phyloP scores from a whole-genome alignment of 2,329 filamentous ascomycete genomes.

The Cryphonectria japonica region DNA sequence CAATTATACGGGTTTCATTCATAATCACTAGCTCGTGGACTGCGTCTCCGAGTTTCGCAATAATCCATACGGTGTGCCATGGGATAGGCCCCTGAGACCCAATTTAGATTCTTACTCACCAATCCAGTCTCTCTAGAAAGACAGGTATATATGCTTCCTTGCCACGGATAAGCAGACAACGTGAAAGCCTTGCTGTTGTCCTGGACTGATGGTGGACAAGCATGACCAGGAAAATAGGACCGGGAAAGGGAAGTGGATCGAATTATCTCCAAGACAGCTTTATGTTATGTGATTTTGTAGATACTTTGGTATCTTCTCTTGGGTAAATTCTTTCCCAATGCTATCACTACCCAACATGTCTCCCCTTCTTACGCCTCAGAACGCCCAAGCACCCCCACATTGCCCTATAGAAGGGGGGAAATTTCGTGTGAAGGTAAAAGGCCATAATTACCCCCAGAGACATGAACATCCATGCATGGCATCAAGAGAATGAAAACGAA shows the following conservation, averaged over 20 bases:
- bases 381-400: conserved; percentile 14
- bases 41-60: background rate
- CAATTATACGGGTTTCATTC: background rate
- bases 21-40: background rate
- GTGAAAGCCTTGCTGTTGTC: background rate
- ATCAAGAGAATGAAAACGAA: background rate
- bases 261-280: background rate
- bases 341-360: background rate
- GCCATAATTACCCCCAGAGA: conserved; percentile 19
- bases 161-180: too few relatives aligned
- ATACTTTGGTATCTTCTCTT: conserved; percentile 1
- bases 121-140: too few relatives aligned
- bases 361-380: background rate
- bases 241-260: background rate
- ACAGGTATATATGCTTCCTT: too few relatives aligned
- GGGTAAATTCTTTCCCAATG: background rate
- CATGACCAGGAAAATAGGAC: too few relatives aligned
- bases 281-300: background rate
- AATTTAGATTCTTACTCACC: too few relatives aligned
- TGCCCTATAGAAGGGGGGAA: background rate
- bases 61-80: background rate
- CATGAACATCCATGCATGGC: conserved; percentile 14
- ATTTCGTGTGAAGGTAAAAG: conserved; percentile 20
- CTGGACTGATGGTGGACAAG: background rate
- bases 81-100: too few relatives aligned